Base-by-base conservation (phyloP, 805 yeast species). In the Candida montana region DNA sequence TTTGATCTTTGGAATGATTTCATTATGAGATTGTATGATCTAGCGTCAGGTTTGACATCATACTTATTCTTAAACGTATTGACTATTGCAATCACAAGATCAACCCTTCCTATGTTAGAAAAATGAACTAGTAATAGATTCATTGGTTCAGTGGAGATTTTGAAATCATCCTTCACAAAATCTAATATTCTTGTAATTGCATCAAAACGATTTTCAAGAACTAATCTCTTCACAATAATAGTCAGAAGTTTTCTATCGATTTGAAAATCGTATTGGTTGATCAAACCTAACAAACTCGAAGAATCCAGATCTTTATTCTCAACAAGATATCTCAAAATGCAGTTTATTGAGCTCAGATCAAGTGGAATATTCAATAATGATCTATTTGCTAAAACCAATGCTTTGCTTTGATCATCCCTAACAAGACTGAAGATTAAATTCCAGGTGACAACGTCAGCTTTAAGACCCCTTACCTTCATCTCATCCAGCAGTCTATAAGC, bases 401-500 rank as follows among this genome's bases (percentile, higher is more conserved):
- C 50, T 33, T 62, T 61, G n/a, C 68, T 60, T 3, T 54, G 42
- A 33, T 57, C 59, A 37, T 67, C 70, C 11, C 54, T 52, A 13
- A 69, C 39, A 10, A 66, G 43, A 13, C 55, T 48, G 43, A 59
- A 63, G 10, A 68, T 49, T 4, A 63, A 44, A 15, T 59, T 53
- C 69, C 73, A 69, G 0, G 75, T 69, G 2, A 52, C 49, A 1
- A 63, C 31, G 47, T 70, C 68, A 0, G 69, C 68, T 2, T 47
- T 35, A 1, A 68, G 38, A 0, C 45, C 35, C 17, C 48, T 38
- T 3, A 39, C 37, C 23, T 53, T 40, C 72, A 70, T 68, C 37
- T 52, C 50, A 13, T 48, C 47, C 31, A 70, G 48, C 30, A 59
- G 55, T 29, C 50, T 61, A 5, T 54, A 35, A 4, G 64, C 48